Base-by-base conservation (phyloP, 805 yeast species). In the Priceomyces fermenticarens region DNA sequence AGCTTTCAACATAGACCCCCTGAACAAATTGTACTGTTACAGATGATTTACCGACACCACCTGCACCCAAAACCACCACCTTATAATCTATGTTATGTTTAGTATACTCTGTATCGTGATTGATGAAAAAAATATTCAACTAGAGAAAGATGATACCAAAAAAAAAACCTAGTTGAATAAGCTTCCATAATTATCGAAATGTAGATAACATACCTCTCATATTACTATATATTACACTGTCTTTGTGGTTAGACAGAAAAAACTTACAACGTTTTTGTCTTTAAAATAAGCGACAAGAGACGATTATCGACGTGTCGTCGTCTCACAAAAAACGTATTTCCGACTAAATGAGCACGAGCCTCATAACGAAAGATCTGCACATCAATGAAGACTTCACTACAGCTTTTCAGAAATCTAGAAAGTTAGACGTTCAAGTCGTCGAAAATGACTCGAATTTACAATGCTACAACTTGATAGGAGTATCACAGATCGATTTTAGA, bases 21-120 rank as follows among this genome's bases (percentile, higher is more conserved):
- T 88, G 95, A 3, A 88, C 95, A 57, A 85, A 90, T 58, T 88
- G 96, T 4, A 88, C 96, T 1, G 97, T 89, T 31, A 91, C 70
- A 30, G 95, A 89, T 16, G 97, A 88, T 56, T 91, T 91, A 53
- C 99, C 99, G 7, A 88, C 97, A 65, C 97, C 97, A 53, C 97
- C 97, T 10, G 97, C 95, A 45, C 99, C 99, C 43, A 91, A 70
- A 13, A 91, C 93, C 12, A 88, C 97, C 34, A 93, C 70, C 58
- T 88, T 88, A 62, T 89, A 89, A 58, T 90, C 97, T 77, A 36
- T 10, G 28, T 36, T 23, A 14, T 14, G 28, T 26, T n/a, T 15
- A 35, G 44, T 37, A 20, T 20, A 5, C 25, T 20, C n/a, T 20
- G 25, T 20, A 8, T 20, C 7, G 25, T 20, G 25, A 8, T 20